These are phyloP conservation scores for Stentor roeselii DNA, from an alignment of 73 alveolate species.

Conservation along the genomic window DNA sequence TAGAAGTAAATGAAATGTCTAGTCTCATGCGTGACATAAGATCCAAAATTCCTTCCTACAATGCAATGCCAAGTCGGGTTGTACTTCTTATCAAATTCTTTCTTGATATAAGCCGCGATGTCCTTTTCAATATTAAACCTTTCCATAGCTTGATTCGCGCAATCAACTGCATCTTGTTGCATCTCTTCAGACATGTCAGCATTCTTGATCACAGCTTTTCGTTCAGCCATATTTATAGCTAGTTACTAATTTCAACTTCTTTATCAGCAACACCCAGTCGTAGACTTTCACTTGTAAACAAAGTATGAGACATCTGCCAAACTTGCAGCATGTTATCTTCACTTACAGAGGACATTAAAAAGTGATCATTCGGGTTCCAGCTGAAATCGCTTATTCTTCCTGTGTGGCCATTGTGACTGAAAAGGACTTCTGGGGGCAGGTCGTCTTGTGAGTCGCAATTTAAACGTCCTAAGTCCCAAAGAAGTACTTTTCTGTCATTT, in stretches of 20 bases:
- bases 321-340: slow-evolving; percentile 84
- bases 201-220: slow-evolving; percentile 92
- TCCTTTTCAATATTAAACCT: slow-evolving; percentile 51
- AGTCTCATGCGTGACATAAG: slow-evolving; percentile 96
- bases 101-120: slow-evolving; percentile 93
- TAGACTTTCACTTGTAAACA: background rate
- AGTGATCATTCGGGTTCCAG: slow-evolving; percentile 91
- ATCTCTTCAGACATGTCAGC: slow-evolving; percentile 97
- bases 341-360: slow-evolving; percentile 80
- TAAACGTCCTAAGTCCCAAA: slow-evolving; percentile 94
- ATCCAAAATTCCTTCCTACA: slow-evolving; percentile 95
- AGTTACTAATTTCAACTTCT: too few species aligned
- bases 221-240: slow-evolving; percentile 63
- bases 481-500: slow-evolving; percentile 92
- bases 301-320: slow-evolving; percentile 26
- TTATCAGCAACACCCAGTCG: background rate
- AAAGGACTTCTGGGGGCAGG: slow-evolving; percentile 92
- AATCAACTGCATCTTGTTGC: slow-evolving; percentile 97
- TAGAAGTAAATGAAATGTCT: slow-evolving; percentile 96
- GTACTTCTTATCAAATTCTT: too few species aligned
- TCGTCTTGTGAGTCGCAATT: slow-evolving; percentile 62
- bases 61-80: too few species aligned
- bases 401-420: slow-evolving; percentile 97
- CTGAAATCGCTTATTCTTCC: slow-evolving; percentile 79
- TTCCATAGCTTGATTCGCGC: slow-evolving; percentile 88